Evolutionary conservation across 805 yeast genomes (phyloP), one percentile per base, ranked within the genome.

Genomic region (Lachancea waltii): DNA sequence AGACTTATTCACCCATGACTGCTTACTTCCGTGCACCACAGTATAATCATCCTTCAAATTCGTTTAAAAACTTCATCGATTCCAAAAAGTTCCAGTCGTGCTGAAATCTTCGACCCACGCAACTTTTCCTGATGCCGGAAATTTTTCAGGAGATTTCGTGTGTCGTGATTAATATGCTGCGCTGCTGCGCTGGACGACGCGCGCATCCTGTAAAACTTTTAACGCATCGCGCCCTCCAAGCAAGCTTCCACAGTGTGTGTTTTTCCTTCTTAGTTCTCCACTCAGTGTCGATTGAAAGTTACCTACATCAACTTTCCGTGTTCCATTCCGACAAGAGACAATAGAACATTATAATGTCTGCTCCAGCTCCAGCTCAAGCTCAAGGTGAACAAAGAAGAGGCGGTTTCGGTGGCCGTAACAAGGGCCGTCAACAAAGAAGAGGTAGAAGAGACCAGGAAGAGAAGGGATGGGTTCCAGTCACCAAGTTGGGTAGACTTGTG

Each of bases 401-500:
- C 56, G 75, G 77, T 54, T 67, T 67, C 69, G 72, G 66, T 54
- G 67, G 66, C 46, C 67, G 75, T 61, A 70, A 71, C 69, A 77
- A 77, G 64, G 70, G 74, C 60, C 61, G 60, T 48, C 70, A 69
- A 50, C 77, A 79, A 62, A 79, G 85, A 70, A 73, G 72, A 46
- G 78, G 83, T 62, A 74, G 83, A 67, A 78, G 89, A 70, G 75
- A 75, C 63, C 78, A 75, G 56, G 97, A 90, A 75, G 97, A 92
- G 80, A 89, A 90, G 79, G 95, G 94, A 64, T 92, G 98, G 98
- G 81, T 80, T 64, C 98, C 98, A 76, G 97, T 92, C 69, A 92
- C 98, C 92, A 92, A 92, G 82, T 85, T 92, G 69, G 98, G 98
- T 75, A 90, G 98, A 83, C 82, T 92, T 67, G 98, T 92, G 59